Conservation (phyloP, 495 filamentous ascomycete species). For the Jackrogersella minutella region DNA sequence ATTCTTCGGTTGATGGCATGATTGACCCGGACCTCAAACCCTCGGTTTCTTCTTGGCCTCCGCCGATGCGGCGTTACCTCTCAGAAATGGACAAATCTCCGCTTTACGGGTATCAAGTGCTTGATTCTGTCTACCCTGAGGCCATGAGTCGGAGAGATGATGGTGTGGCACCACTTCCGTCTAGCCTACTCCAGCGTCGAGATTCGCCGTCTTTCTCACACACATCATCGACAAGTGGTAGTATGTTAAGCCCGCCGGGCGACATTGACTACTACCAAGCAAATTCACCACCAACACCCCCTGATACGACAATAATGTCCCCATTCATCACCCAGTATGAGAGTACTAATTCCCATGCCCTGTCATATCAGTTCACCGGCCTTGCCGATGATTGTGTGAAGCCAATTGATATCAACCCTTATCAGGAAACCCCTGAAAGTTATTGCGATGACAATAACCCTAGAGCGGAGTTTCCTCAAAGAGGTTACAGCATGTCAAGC, state of each 20-base stretch:
- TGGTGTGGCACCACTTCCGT: conserved; percentile 29
- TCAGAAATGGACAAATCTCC: conserved; percentile 39
- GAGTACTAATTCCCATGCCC: conserved; percentile 24
- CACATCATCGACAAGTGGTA: conserved; percentile 49
- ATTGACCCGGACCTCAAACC: conserved; percentile 33
- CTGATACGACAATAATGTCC: conserved; percentile 41
- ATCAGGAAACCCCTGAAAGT: conserved; percentile 40
- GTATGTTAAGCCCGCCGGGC: conserved; percentile 47
- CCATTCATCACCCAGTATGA: conserved; percentile 42
- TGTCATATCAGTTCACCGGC: conserved; percentile 43
- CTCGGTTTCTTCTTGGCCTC: conserved; percentile 18
- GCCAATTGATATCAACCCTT: conserved; percentile 49
- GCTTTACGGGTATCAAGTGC: conserved; percentile 37
- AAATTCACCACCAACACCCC: conserved; percentile 47
- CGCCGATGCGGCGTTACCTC: conserved; percentile 42
- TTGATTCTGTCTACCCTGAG: conserved; percentile 19
- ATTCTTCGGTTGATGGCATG: conserved; percentile 22
- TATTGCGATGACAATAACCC: conserved; percentile 42
- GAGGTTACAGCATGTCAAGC: conserved; percentile 42
- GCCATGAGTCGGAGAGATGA: conserved; percentile 24
- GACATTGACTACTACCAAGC: conserved; percentile 50
- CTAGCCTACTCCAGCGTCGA: conserved; percentile 36
- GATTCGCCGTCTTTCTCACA: conserved; percentile 49
- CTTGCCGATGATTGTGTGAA: conserved; percentile 48
- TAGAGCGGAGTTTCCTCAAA: conserved; percentile 28